Evolutionary conservation across 495 filamentous ascomycete genomes (phyloP).

Genomic region (Apiosordaria backusii): DNA sequence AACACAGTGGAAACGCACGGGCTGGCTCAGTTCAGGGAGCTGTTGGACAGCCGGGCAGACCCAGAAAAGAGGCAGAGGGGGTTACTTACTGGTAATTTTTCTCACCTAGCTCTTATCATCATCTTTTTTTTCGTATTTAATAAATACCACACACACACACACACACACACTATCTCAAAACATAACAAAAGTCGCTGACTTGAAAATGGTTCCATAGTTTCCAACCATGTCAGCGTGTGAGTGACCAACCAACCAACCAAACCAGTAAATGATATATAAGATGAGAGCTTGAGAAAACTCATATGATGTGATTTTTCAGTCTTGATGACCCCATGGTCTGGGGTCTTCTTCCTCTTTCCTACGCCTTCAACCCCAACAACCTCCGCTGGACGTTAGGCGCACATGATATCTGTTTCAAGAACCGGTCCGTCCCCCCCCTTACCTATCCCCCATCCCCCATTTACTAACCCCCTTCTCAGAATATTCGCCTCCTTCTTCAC

Average conservation of each 20-base stretch:
- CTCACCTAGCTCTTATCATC: conserved; percentile 1
- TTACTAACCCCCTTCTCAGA: conserved; percentile 33
- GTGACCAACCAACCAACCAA: conserved; percentile 36
- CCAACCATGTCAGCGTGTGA: conserved; percentile 95
- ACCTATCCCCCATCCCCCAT: not conserved
- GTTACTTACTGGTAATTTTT: conserved; percentile 70
- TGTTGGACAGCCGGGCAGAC: conserved; percentile 70
- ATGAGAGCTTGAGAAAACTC: not conserved
- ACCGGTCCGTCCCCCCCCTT: conserved; percentile 45
- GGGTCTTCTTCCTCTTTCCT: conserved; percentile 74
- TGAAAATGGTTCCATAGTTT: conserved; percentile 55
- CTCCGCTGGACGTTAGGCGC: conserved; percentile 84
- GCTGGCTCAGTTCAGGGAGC: conserved; percentile 66
- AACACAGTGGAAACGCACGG: conserved; percentile 64
- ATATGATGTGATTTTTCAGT: conserved; percentile 52
- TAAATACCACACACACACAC: no score
- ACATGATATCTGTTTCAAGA: conserved; percentile 88
- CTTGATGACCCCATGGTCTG: conserved; percentile 93
- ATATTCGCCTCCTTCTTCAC: conserved; percentile 67
- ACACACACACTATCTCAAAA: not conserved
- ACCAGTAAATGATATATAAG: not conserved
- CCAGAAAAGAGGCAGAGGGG: conserved; percentile 66
- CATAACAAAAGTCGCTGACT: conserved; percentile 17
- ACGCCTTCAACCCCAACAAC: conserved; percentile 65
- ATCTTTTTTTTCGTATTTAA: no score